A percentile compares a stretch with the other conserved stretches of the same genome.
These are phyloP conservation scores for Populus davidiana DNA, from an alignment of 345 rosid species.

Conservation along the genomic window DNA sequence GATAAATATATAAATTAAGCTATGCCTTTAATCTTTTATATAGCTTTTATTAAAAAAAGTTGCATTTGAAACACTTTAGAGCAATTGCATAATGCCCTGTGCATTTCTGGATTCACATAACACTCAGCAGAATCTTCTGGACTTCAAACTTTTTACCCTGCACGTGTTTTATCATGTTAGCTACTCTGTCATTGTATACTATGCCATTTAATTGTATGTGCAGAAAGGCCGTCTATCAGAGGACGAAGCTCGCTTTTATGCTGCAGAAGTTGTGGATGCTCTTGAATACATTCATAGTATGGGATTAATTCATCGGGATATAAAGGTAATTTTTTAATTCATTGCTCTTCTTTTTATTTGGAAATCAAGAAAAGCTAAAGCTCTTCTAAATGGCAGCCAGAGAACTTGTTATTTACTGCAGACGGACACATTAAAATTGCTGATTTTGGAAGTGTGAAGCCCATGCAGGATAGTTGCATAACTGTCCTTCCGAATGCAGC, in stretches of 20 bases:
- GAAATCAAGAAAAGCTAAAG: slow-evolving; percentile 20
- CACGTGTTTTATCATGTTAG: not conserved
- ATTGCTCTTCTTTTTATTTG: slow-evolving; percentile 1
- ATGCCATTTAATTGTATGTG: slow-evolving; percentile 9
- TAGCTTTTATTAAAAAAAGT: not conserved
- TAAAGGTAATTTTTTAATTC: slow-evolving; percentile 55
- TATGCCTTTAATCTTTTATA: not conserved
- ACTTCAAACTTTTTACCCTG: not conserved
- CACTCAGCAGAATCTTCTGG: not conserved
- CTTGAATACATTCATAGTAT: slow-evolving; percentile 89
- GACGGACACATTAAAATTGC: slow-evolving; percentile 95
- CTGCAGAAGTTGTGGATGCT: slow-evolving; percentile 92
- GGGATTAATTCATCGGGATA: slow-evolving; percentile 95
- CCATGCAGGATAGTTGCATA: slow-evolving; percentile 87
- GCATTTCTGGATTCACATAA: not conserved
- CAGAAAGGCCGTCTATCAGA: slow-evolving; percentile 82
- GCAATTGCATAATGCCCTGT: not conserved
- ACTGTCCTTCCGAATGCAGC: slow-evolving; percentile 92
- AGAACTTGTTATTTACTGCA: slow-evolving; percentile 71
- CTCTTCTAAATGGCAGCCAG: slow-evolving; percentile 65
- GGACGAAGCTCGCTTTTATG: slow-evolving; percentile 88
- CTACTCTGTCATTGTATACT: not conserved
- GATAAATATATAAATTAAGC: not conserved
- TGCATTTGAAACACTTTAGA: not conserved
- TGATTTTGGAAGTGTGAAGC: slow-evolving; percentile 98